These are phyloP conservation scores for Chrysophaeum taylorii DNA, from an alignment of 352 stramenopile species.

Conservation along the genomic window DNA sequence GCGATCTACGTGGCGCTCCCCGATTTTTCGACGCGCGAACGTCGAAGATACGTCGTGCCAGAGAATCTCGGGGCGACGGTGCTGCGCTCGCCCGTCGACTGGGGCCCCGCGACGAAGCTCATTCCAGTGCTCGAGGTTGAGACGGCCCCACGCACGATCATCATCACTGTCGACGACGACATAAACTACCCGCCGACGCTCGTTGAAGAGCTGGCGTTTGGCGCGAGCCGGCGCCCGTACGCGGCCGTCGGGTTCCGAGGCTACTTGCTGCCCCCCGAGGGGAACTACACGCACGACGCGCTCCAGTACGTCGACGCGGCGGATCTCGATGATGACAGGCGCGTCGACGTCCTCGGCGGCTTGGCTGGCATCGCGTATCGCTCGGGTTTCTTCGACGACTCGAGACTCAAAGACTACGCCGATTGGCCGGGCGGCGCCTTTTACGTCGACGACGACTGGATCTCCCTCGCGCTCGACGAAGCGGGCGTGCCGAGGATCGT, in stretches of 20 bases:
- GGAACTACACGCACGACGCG: neutral
- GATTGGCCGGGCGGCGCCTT: conserved; percentile 10
- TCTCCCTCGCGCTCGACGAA: conserved; percentile 5
- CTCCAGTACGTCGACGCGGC: neutral
- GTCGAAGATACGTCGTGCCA: conserved; percentile 10
- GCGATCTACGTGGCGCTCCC: conserved; percentile 19
- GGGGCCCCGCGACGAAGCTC: conserved; percentile 22
- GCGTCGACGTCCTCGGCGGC: conserved; percentile 20
- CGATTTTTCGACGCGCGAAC: conserved; percentile 11
- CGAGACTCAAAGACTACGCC: conserved; percentile 7
- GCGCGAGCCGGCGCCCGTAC: neutral
- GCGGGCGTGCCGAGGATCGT: conserved; percentile 11
- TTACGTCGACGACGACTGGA: conserved; percentile 24
- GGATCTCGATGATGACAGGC: neutral
- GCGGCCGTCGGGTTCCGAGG: conserved; percentile 16
- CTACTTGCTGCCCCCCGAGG: conserved; percentile 2
- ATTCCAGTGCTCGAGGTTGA: conserved; percentile 16
- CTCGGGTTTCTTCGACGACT: conserved; percentile 12
- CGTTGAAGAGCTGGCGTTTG: neutral
- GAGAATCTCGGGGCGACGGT: neutral
- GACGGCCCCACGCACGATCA: conserved; percentile 16
- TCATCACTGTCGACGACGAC: conserved; percentile 24
- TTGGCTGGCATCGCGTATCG: conserved; percentile 19
- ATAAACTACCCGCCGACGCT: conserved; percentile 18
- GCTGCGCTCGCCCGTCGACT: conserved; percentile 13